These are phyloP conservation scores for Jatropha multifida DNA, from an alignment of 441 rosid genomes.

Conservation along the genomic window DNA sequence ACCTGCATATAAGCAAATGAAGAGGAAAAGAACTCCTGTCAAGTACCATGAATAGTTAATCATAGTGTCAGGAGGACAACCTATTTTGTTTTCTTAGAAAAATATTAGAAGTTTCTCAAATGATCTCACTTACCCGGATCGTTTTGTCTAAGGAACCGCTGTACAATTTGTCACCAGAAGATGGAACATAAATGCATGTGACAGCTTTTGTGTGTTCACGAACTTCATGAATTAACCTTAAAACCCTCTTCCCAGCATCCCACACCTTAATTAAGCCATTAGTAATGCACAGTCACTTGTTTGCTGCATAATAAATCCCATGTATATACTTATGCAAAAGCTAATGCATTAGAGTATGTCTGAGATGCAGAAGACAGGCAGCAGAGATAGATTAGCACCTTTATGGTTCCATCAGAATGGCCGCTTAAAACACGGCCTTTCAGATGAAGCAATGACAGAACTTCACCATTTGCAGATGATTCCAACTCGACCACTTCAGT, in stretches of 20 bases:
- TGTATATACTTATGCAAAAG: not conserved
- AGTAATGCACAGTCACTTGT: not conserved
- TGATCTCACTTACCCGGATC: conserved; percentile 44
- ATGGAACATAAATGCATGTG: conserved; percentile 48
- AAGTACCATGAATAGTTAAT: not conserved
- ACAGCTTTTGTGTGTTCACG: conserved; percentile 60
- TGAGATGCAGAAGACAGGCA: not conserved
- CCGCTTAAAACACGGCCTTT: conserved; percentile 53
- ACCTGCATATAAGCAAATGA: conserved; percentile 32
- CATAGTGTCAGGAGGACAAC: not conserved
- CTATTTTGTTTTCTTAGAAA: not conserved
- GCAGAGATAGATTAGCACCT: conserved; percentile 35
- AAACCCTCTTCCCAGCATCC: conserved; percentile 49
- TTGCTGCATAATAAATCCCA: not conserved
- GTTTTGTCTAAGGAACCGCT: conserved; percentile 72
- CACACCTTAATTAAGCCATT: conserved; percentile 40
- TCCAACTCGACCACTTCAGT: conserved; percentile 43
- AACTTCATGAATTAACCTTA: conserved; percentile 53
- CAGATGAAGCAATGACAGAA: conserved; percentile 46
- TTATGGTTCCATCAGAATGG: conserved; percentile 73
- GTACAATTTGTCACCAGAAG: conserved; percentile 54
- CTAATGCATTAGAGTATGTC: not conserved
- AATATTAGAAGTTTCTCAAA: not conserved
- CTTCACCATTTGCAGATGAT: conserved; percentile 50
- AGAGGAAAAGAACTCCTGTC: not conserved